These are phyloP conservation scores for Babesia bigemina DNA, from an alignment of 169 alveolate species.

Conservation along the genomic window DNA sequence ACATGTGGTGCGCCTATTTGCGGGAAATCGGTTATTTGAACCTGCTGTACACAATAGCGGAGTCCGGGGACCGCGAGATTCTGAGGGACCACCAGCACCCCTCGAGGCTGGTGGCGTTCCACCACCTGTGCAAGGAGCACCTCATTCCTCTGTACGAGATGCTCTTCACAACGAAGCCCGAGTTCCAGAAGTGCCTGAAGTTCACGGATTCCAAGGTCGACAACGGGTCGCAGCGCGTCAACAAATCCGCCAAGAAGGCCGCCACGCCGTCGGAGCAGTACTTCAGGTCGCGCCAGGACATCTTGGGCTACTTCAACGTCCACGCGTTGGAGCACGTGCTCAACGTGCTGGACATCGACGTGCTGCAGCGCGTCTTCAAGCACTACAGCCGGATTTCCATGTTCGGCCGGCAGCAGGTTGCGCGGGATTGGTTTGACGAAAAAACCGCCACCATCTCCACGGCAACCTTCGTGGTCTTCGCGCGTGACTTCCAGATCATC, in stretches of 20 bases:
- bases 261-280: conserved; percentile 32
- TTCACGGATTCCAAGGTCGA: conserved; percentile 7
- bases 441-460: conserved; percentile 54
- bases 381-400: conserved; percentile 65
- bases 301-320: conserved; percentile 43
- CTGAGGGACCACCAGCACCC: conserved; percentile 72
- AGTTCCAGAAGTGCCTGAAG: conserved; percentile 55
- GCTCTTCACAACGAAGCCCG: conserved; percentile 57
- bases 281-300: conserved; percentile 51
- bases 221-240: conserved; percentile 18
- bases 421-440: conserved; percentile 24
- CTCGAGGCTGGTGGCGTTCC: conserved; percentile 75
- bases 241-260: conserved; percentile 13
- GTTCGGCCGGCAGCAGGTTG: conserved; percentile 35
- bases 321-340: conserved; percentile 46
- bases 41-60: conserved; percentile 73
- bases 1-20: conserved; percentile 74
- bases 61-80: conserved; percentile 54
- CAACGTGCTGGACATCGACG: conserved; percentile 29
- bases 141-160: conserved; percentile 57
- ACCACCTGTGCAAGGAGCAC: conserved; percentile 74
- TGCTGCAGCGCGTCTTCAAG: conserved; percentile 44
- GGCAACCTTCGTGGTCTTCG: conserved; percentile 69
- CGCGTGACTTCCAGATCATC: conserved; percentile 74
- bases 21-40: conserved; percentile 77